Evolutionary conservation across 179 eudicot genomes (phyloP).

Genomic region (Pouteria campechiana): DNA sequence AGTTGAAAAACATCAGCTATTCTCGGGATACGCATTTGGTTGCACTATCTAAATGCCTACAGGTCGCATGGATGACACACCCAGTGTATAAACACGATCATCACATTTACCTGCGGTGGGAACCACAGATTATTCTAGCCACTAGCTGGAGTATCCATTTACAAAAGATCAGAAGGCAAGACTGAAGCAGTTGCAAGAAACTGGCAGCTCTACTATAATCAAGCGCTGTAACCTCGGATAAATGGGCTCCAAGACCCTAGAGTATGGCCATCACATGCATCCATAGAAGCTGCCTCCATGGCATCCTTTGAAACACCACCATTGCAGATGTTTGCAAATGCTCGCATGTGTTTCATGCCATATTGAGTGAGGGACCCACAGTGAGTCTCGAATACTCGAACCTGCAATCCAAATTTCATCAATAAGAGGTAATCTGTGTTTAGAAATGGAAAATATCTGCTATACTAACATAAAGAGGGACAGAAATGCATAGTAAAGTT

Average conservation of each 20-base stretch:
- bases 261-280: constrained; percentile 41
- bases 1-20: too few species aligned
- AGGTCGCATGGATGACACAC: too few species aligned
- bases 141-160: too few species aligned
- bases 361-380: constrained; percentile 87
- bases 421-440: not conserved
- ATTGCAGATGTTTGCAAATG: constrained; percentile 87
- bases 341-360: constrained; percentile 95
- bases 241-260: constrained; percentile 24
- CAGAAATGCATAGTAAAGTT: too few species aligned
- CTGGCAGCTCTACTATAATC: constrained; percentile 2
- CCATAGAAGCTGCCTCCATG: constrained; percentile 46
- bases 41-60: too few species aligned
- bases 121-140: too few species aligned
- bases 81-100: too few species aligned
- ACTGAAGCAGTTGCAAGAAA: too few species aligned
- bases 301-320: constrained; percentile 16
- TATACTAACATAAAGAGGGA: too few species aligned
- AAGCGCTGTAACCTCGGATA: constrained; percentile 47
- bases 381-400: constrained; percentile 55
- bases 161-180: too few species aligned
- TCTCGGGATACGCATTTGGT: too few species aligned
- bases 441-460: constrained; percentile 20
- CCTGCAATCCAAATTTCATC: constrained; percentile 18
- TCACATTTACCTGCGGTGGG: too few species aligned